Conservation (phyloP, 805 yeast genomes). For the Saccharomycopsis sp. region DNA sequence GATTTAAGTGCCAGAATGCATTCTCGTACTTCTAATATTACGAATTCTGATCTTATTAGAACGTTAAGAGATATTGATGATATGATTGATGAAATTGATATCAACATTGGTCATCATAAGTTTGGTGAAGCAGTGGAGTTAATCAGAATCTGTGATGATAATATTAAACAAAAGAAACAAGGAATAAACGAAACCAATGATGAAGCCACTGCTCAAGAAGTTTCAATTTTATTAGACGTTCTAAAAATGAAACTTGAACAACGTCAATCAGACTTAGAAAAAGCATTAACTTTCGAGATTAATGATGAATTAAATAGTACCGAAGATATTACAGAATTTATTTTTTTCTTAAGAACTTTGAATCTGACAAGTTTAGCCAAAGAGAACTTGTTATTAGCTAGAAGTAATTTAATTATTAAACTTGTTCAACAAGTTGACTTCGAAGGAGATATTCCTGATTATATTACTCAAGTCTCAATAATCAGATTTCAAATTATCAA, state of each 20-base stretch:
- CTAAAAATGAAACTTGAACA: slow-evolving; percentile 30
- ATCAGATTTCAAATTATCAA: slow-evolving; percentile 52
- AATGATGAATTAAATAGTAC: slow-evolving; percentile 15
- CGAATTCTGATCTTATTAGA: slow-evolving; percentile 31
- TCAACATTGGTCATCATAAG: slow-evolving; percentile 49
- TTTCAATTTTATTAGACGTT: slow-evolving; percentile 28
- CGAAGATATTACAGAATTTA: slow-evolving; percentile 14
- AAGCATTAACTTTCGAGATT: slow-evolving; percentile 15
- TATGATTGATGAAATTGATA: slow-evolving; percentile 58
- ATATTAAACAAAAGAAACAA: slow-evolving; percentile 17
- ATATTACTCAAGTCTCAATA: slow-evolving; percentile 50
- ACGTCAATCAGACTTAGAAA: slow-evolving; percentile 15
- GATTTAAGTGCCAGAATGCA: slow-evolving; percentile 54
- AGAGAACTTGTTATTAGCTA: slow-evolving; percentile 11
- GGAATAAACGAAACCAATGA: background rate
- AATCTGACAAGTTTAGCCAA: slow-evolving; percentile 13
- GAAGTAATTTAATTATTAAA: slow-evolving; percentile 12
- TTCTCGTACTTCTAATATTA: slow-evolving; percentile 44
- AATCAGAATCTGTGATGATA: slow-evolving; percentile 16
- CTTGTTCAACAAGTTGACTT: slow-evolving; percentile 28
- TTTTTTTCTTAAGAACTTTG: slow-evolving; percentile 13
- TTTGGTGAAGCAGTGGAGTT: slow-evolving; percentile 34
- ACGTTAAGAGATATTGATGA: slow-evolving; percentile 48
- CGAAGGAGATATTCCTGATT: slow-evolving; percentile 42
- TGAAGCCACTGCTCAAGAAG: slow-evolving; percentile 6